Base-by-base conservation (phyloP, 106 monocot genomes). In the Dioscorea dumetorum region DNA sequence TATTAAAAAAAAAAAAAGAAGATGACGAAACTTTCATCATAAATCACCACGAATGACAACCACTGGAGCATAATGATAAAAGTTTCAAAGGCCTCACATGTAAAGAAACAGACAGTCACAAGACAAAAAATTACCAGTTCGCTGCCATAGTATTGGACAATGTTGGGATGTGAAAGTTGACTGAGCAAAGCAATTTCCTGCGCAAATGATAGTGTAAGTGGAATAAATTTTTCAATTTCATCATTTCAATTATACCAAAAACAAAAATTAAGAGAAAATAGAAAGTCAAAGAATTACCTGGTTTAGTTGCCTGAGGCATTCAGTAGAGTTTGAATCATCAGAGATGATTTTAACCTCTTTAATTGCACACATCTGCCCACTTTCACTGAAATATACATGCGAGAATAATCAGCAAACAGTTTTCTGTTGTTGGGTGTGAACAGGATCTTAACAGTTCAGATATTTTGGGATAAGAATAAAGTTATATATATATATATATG, bases 141-240 rank as follows among this genome's bases (percentile, higher is more conserved):
- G 73, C 90, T 87, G 65, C 90, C 87, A 74, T 81, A 83, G 64
- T 94, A 94, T 22, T 77, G 87, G 50, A 94, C 94, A 61, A 94
- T 85, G 61, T 87, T 90, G 67, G 87, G 82, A 69, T 94, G 94
- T 31, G 84, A 81, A 0, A 94, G 80, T 62, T 90, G 80, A 66
- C 90, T 85, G 53, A 99, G 93, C 82, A 99, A 77, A 61, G 64
- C 67, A 70, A 99, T 90, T 82, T 99, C 99, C 99, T 99, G 87
- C 49, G 41, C 59, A 0, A 18, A n/a, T 18, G 60, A 49, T 48
- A 49, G 68, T 58, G 32, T 64, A 5, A 52, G 48, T 50, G 24
- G 33, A 4, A 60, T 24, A 2, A 20, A 10, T 12, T 22, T 21
- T 21, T 10, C 1, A 41, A 60, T 60, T 12, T 22, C 5, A 51